Conservation (phyloP, 371 early-diverging fungal species). For the Mucor racemosus region DNA sequence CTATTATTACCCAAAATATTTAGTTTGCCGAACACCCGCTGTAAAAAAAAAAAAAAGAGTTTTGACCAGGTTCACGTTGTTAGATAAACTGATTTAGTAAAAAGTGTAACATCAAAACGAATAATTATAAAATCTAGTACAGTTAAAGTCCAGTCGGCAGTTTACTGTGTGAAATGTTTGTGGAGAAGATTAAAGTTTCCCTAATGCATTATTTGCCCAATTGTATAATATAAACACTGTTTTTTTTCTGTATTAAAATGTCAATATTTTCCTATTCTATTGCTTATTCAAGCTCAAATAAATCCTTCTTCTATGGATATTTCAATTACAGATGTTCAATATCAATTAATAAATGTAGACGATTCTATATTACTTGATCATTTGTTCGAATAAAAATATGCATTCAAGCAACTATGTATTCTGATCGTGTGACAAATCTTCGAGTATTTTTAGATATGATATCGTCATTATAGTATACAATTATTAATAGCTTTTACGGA, state of each 20-base stretch:
- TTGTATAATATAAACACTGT: background rate
- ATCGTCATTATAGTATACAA: background rate
- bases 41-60: background rate
- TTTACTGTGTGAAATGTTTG: background rate
- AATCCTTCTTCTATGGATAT: too few relatives aligned
- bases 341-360: too few relatives aligned
- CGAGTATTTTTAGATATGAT: background rate
- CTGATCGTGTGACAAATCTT: background rate
- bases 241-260: background rate
- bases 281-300: too few relatives aligned
- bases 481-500: background rate
- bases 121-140: background rate
- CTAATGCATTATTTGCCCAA: background rate
- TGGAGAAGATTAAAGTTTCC: background rate
- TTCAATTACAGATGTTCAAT: too few relatives aligned
- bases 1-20: background rate
- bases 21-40: background rate
- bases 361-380: too few relatives aligned
- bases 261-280: too few relatives aligned
- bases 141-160: background rate
- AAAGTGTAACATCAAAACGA: constrained; percentile 4
- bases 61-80: constrained; percentile 5
- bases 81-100: background rate
- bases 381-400: too few relatives aligned
- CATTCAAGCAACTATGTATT: background rate